A percentile compares a stretch with the other conserved stretches of the same genome.
Evolutionary conservation across 208 protist species (phyloP).

Genomic region (Trypanosoma lewisi): DNA sequence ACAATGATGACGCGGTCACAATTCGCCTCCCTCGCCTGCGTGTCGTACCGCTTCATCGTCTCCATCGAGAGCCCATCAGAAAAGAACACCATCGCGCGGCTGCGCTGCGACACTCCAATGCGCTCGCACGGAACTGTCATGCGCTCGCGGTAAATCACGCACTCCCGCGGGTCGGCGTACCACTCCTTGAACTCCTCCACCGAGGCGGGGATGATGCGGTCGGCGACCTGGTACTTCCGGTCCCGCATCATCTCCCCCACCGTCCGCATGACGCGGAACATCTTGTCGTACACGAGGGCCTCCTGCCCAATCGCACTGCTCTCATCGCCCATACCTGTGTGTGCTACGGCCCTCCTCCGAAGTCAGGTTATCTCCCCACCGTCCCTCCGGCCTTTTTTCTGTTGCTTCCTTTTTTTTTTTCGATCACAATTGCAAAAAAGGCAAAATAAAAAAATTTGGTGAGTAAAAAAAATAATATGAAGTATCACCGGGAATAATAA

Average conservation of each 20-base stretch:
- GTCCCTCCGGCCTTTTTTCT: background rate
- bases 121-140: constrained; percentile 84
- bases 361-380: background rate
- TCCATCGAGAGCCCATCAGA: constrained; percentile 53
- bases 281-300: constrained; percentile 65
- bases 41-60: constrained; percentile 59
- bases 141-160: constrained; percentile 66
- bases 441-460: too few species aligned
- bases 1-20: constrained; percentile 75
- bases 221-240: constrained; percentile 67
- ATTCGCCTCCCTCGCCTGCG: constrained; percentile 35
- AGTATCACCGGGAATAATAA: too few species aligned
- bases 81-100: constrained; percentile 78
- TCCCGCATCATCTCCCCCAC: constrained; percentile 87
- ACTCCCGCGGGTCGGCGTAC: constrained; percentile 39
- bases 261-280: constrained; percentile 79
- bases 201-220: constrained; percentile 40
- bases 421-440: too few species aligned
- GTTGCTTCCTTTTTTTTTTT: background rate
- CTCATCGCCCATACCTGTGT: constrained; percentile 20
- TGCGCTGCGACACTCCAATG: constrained; percentile 33
- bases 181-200: constrained; percentile 64
- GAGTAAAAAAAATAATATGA: too few species aligned
- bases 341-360: background rate
- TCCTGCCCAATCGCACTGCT: constrained; percentile 64